Percentiles rank a stretch among this genome's conserved stretches.
Evolutionary conservation across 768 basidiomycete genomes (phyloP).

Genomic region (Macrolepiota albuminosa): DNA sequence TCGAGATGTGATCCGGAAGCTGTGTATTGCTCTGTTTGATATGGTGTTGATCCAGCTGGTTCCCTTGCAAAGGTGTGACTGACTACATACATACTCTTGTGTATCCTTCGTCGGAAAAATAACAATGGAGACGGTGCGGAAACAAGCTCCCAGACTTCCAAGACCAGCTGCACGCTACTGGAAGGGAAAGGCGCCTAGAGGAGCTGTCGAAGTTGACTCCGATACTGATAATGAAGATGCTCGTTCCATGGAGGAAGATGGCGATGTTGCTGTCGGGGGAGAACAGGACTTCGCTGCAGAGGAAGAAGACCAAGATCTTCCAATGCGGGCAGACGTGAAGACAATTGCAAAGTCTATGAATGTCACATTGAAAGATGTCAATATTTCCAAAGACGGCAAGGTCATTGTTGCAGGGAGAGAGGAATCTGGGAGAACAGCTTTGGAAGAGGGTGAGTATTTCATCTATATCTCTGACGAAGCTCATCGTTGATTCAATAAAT

Average conservation of each 20-base stretch:
- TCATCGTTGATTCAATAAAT: conserved; percentile 2
- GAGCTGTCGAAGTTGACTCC: conserved; percentile 50
- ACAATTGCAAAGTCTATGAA: conserved; percentile 55
- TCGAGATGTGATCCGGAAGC: background rate
- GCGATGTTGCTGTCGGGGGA: conserved; percentile 56
- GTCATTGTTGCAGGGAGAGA: conserved; percentile 76
- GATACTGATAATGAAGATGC: conserved; percentile 63
- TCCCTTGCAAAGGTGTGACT: background rate
- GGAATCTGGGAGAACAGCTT: conserved; percentile 70
- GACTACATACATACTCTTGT: background rate
- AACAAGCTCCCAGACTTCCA: conserved; percentile 74
- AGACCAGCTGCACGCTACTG: conserved; percentile 82
- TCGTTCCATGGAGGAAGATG: conserved; percentile 37
- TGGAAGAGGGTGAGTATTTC: conserved; percentile 42
- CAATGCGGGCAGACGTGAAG: conserved; percentile 28
- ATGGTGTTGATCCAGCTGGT: conserved; percentile 6
- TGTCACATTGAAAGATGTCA: conserved; percentile 73
- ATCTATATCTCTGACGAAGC: conserved; percentile 7
- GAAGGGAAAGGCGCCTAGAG: conserved; percentile 87
- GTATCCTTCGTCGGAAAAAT: background rate
- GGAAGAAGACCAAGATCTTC: conserved; percentile 37
- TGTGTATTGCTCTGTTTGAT: conserved; percentile 10
- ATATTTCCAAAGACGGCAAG: conserved; percentile 74
- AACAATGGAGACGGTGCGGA: conserved; percentile 38
- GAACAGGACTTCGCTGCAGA: conserved; percentile 50